phyloP scores from a whole-genome alignment of 1,284 basidiomycete genomes.

The Crepidotus sp. region DNA sequence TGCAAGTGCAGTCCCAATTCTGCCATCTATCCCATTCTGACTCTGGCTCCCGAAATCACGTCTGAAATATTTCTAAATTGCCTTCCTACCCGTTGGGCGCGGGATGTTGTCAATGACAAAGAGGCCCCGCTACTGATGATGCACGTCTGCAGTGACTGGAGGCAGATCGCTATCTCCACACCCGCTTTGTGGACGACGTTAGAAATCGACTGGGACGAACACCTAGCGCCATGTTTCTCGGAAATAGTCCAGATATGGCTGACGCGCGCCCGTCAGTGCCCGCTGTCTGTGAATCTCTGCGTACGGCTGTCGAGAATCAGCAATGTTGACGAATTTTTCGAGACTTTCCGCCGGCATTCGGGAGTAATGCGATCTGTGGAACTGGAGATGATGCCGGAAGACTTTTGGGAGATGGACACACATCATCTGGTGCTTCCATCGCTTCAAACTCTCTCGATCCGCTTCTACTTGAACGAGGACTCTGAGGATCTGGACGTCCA shows the following conservation, averaged over 20 bases:
- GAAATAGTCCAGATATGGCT: neutral
- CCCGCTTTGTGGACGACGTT: neutral
- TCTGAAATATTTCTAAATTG: neutral
- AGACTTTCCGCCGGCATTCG: neutral
- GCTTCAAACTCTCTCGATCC: neutral
- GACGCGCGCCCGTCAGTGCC: neutral
- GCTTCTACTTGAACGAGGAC: no score
- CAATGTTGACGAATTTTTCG: neutral
- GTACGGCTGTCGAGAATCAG: neutral
- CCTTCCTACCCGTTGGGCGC: neutral
- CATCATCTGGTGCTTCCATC: neutral
- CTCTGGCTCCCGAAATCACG: neutral
- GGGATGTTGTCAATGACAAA: neutral
- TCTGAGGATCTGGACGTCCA: no score
- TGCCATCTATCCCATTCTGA: neutral
- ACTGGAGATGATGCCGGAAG: neutral
- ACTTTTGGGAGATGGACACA: neutral
- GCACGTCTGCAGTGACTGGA: neutral
- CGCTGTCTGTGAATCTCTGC: neutral
- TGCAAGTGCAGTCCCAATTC: no score
- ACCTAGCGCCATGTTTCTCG: neutral
- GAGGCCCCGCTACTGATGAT: neutral
- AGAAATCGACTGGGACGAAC: neutral
- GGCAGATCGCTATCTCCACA: neutral
- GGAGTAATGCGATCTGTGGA: neutral